Evolutionary conservation across 2,329 filamentous ascomycete genomes (phyloP).

Genomic region (Triangularia setosa): DNA sequence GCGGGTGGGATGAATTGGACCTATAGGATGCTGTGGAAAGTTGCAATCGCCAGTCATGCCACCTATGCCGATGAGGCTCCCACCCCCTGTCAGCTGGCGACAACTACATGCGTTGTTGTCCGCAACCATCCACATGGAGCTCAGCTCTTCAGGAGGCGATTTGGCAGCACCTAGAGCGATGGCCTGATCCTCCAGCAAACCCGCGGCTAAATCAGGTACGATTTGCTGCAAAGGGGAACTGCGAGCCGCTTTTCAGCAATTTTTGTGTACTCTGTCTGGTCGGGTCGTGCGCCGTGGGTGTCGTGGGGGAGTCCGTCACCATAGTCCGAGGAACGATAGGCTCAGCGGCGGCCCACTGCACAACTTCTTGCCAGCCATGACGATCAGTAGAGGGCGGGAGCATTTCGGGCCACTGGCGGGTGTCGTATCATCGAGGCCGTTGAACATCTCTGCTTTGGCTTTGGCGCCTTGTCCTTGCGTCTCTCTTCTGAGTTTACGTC

Average conservation of each 20-base stretch:
- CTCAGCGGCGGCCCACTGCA: constrained; percentile 17
- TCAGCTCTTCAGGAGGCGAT: background rate
- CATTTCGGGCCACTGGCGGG: constrained; percentile 9
- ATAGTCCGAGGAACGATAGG: constrained; percentile 20
- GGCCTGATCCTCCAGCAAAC: constrained; percentile 13
- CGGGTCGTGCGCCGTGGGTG: constrained; percentile 20
- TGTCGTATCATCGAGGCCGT: background rate
- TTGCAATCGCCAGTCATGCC: background rate
- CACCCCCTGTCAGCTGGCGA: constrained; percentile 19
- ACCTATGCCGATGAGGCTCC: constrained; percentile 19
- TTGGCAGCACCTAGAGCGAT: constrained; percentile 1
- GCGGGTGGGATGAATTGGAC: constrained; percentile 10
- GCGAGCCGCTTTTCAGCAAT: constrained; percentile 19
- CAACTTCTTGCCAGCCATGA: constrained; percentile 4
- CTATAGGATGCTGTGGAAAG: constrained; percentile 9
- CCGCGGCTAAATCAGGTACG: constrained; percentile 25
- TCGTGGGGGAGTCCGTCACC: constrained; percentile 25
- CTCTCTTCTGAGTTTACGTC: constrained; percentile 15
- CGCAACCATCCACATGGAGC: background rate
- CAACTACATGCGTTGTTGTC: constrained; percentile 19
- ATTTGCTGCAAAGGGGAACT: constrained; percentile 17
- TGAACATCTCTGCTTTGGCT: constrained; percentile 1
- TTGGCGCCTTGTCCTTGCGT: constrained; percentile 17
- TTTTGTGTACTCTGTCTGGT: constrained; percentile 23
- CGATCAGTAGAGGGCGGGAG: constrained; percentile 17